A percentile compares a stretch with the other conserved stretches of the same genome.
phyloP scores from a whole-genome alignment of 148 eudicot species.

The Hydrangea macrophylla region DNA sequence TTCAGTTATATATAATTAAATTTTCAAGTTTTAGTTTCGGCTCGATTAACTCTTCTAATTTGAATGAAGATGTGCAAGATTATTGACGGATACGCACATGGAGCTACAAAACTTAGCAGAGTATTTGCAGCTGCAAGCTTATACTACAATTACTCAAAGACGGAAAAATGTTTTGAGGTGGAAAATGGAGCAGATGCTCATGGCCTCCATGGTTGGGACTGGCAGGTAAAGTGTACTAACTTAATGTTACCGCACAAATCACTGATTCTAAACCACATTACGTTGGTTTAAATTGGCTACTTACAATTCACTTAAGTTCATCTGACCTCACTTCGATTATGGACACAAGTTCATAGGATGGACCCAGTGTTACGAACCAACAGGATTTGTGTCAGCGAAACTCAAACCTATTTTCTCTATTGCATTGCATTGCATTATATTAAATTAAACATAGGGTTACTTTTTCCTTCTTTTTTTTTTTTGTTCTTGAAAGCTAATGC shows the following conservation, averaged over 20 bases:
- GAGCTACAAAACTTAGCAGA: slow-evolving; percentile 34
- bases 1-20: not conserved
- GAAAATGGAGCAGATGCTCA: slow-evolving; percentile 32
- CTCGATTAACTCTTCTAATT: not conserved
- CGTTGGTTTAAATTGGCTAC: no score
- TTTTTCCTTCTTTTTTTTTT: no score
- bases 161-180: slow-evolving; percentile 42
- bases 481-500: no score
- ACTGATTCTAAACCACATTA: no score
- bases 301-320: no score
- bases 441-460: no score
- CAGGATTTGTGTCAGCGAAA: no score
- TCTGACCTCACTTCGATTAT: no score
- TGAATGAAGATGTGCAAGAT: slow-evolving; percentile 45
- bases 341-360: no score
- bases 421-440: no score
- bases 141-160: slow-evolving; percentile 39
- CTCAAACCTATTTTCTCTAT: no score
- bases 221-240: slow-evolving; percentile 32
- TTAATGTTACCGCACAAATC: not conserved
- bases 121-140: slow-evolving; percentile 48
- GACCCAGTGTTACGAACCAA: no score
- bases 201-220: slow-evolving; percentile 50
- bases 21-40: not conserved
- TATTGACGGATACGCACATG: slow-evolving; percentile 33